A percentile compares a stretch with the other conserved stretches of the same genome.
Conservation (phyloP, 73 alveolate genomes). For the Paramecium octaurelia region DNA sequence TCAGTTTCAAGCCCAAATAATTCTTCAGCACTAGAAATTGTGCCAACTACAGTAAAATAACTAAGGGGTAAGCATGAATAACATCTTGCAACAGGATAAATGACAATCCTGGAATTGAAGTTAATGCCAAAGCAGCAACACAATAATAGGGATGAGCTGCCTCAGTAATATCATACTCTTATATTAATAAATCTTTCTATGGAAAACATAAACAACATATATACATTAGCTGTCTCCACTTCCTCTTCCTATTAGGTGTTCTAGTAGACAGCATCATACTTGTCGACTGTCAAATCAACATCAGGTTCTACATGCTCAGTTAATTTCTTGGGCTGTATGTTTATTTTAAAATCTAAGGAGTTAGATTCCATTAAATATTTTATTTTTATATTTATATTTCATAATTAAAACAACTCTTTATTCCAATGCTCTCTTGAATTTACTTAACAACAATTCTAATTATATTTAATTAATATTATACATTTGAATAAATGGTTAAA, state of each 20-base stretch:
- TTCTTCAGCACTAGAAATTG: background rate
- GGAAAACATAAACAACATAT: background rate
- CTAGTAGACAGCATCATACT: slow-evolving; percentile 12
- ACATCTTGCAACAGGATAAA: background rate
- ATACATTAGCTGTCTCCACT: background rate
- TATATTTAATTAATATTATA: too few relatives aligned
- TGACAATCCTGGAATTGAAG: background rate
- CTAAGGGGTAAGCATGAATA: background rate
- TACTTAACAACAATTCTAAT: too few relatives aligned
- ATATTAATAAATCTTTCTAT: slow-evolving; percentile 2
- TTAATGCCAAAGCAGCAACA: background rate
- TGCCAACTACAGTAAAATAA: background rate
- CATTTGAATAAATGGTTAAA: too few relatives aligned
- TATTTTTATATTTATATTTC: background rate
- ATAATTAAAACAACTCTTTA: background rate
- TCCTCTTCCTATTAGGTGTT: background rate
- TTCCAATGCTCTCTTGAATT: background rate
- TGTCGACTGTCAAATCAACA: slow-evolving; percentile 19
- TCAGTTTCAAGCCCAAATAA: background rate
- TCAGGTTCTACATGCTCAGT: slow-evolving; percentile 31
- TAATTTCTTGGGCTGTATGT: background rate
- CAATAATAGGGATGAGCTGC: slow-evolving; percentile 18
- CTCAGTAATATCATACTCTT: slow-evolving; percentile 36
- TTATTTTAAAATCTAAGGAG: slow-evolving; percentile 32
- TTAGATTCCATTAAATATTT: slow-evolving; percentile 27